phyloP scores from a whole-genome alignment of 2,329 filamentous ascomycete species.

The Pseudocercospora pini-densiflorae region DNA sequence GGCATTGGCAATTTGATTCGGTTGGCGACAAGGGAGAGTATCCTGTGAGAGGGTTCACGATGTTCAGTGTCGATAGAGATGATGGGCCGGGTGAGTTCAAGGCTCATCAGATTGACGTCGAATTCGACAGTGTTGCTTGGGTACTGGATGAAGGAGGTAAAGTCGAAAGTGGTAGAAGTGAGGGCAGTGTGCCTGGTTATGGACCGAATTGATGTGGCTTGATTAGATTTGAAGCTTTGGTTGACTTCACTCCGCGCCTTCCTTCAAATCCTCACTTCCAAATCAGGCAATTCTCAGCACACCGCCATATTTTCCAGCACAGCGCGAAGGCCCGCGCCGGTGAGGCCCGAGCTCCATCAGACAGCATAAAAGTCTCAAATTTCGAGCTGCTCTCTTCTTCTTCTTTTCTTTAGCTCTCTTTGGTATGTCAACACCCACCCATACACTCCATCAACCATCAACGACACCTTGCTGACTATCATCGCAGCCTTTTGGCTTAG shows the following conservation, averaged over 20 bases:
- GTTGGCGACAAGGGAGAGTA: background rate
- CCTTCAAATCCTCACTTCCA: no score
- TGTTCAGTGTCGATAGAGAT: slow-evolving; percentile 13
- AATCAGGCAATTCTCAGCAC: no score
- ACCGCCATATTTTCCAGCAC: background rate
- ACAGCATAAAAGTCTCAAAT: background rate
- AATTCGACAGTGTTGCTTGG: slow-evolving; percentile 19
- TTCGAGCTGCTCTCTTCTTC: background rate
- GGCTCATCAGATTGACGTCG: slow-evolving; percentile 3
- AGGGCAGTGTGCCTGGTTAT: background rate
- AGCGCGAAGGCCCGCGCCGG: background rate
- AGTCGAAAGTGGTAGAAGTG: background rate
- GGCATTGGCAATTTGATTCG: slow-evolving; percentile 13
- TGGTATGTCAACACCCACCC: background rate
- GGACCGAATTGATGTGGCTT: background rate
- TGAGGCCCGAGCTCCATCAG: background rate
- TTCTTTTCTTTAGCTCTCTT: slow-evolving; percentile 17
- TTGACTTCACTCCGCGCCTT: background rate
- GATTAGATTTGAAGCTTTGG: background rate
- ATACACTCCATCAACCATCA: background rate
- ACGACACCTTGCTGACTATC: background rate
- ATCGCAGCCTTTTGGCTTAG: slow-evolving; percentile 18
- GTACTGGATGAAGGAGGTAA: background rate
- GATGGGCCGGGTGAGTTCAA: slow-evolving; percentile 12
- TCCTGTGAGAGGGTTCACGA: slow-evolving; percentile 14